Evolutionary conservation across 345 rosid genomes (phyloP).

Genomic region (Salix udensis): DNA sequence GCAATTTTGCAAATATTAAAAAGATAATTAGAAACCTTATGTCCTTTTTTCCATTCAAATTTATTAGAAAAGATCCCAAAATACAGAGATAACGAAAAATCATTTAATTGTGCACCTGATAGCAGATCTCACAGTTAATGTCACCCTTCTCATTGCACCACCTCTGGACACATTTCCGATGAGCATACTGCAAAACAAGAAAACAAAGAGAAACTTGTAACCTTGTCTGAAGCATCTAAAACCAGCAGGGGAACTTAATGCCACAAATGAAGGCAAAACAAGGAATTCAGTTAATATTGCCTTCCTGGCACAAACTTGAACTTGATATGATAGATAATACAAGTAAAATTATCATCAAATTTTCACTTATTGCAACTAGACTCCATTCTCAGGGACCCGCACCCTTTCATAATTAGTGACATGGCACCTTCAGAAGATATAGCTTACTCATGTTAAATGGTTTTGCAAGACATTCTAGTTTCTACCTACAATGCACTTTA

Average conservation of each 20-base stretch:
- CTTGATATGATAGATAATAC: background rate
- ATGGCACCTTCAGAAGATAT: background rate
- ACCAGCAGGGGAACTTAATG: conserved; percentile 1
- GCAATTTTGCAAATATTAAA: conserved; percentile 19
- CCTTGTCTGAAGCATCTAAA: background rate
- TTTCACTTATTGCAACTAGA: background rate
- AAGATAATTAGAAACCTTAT: background rate
- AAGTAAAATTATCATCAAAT: background rate
- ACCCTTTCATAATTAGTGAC: no score
- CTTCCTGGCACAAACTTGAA: background rate
- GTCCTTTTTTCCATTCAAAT: background rate
- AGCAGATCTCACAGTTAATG: conserved; percentile 74
- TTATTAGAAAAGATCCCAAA: background rate
- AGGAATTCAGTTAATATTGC: background rate
- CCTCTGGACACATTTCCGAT: conserved; percentile 75
- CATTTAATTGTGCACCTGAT: conserved; percentile 44
- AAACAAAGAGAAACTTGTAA: background rate
- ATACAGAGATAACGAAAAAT: background rate
- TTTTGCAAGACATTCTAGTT: background rate
- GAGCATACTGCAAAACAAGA: conserved; percentile 64
- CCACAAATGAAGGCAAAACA: background rate
- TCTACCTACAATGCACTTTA: background rate
- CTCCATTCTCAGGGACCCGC: background rate
- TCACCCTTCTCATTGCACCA: conserved; percentile 92
- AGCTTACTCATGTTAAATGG: background rate